Evolutionary conservation across 208 protist genomes (phyloP).

Genomic region (Acanthamoeba sp.): DNA sequence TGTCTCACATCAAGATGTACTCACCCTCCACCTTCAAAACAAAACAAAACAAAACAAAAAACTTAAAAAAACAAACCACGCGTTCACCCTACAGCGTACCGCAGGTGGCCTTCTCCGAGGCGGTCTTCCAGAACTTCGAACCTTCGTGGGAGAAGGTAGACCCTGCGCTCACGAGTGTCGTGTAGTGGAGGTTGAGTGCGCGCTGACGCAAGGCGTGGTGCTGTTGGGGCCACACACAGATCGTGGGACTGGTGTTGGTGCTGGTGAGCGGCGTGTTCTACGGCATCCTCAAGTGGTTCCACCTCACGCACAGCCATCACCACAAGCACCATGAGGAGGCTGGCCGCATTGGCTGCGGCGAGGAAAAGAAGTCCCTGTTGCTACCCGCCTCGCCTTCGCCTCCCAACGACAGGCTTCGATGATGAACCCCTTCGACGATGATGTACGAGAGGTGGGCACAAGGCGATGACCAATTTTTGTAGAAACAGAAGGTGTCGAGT

Average conservation of each 20-base stretch:
- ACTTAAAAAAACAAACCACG: too few species aligned
- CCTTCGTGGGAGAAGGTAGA: constrained; percentile 16
- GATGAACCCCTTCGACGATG: too few species aligned
- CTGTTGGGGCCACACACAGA: background rate
- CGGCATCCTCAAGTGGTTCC: constrained; percentile 60
- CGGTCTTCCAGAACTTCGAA: constrained; percentile 56
- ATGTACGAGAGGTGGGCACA: too few species aligned
- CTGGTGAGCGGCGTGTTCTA: constrained; percentile 15
- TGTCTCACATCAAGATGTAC: constrained; percentile 53
- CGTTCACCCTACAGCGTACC: constrained; percentile 22
- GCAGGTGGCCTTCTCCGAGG: constrained; percentile 25
- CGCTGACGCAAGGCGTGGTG: background rate
- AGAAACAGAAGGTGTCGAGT: background rate
- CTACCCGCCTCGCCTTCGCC: background rate
- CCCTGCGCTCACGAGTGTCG: background rate
- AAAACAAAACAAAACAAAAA: too few species aligned
- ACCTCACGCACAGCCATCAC: constrained; percentile 14
- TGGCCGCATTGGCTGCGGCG: too few species aligned
- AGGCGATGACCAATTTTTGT: too few species aligned
- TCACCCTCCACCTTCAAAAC: background rate
- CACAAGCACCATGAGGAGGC: background rate
- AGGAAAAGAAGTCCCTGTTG: too few species aligned
- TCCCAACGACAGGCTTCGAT: too few species aligned
- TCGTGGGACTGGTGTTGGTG: constrained; percentile 38
- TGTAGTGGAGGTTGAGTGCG: background rate